Evolutionary conservation across 1,284 basidiomycete species (phyloP).

Genomic region (Coniferiporia sulphurascens): DNA sequence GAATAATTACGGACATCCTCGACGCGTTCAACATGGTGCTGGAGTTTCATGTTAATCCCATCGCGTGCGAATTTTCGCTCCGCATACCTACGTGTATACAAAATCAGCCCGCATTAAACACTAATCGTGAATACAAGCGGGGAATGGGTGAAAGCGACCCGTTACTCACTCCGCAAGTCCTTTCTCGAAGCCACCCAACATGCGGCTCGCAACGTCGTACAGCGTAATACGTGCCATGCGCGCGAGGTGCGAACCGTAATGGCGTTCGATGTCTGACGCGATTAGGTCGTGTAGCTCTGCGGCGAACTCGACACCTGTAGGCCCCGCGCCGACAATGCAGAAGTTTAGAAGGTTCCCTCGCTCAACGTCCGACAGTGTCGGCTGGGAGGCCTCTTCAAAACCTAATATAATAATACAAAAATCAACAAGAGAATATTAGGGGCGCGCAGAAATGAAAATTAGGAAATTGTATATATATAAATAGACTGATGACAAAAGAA

Average conservation of each 20-base stretch:
- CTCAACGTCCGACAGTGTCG: slow-evolving; percentile 60
- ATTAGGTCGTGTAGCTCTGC: slow-evolving; percentile 86
- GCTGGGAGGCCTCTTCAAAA: slow-evolving; percentile 79
- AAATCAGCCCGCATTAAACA: slow-evolving; percentile 10
- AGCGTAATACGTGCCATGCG: slow-evolving; percentile 64
- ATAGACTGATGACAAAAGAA: too few species aligned
- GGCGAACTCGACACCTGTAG: slow-evolving; percentile 80
- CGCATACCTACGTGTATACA: slow-evolving; percentile 46
- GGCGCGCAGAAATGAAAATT: background rate
- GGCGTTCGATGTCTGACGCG: slow-evolving; percentile 64
- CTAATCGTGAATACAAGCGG: background rate
- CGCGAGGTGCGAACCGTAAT: slow-evolving; percentile 57
- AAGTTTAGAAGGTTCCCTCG: slow-evolving; percentile 70
- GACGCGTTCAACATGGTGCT: slow-evolving; percentile 78
- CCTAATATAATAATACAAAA: slow-evolving; percentile 35
- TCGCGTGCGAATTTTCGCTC: slow-evolving; percentile 73
- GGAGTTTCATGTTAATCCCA: slow-evolving; percentile 71
- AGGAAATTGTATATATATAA: background rate
- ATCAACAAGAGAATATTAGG: slow-evolving; percentile 10
- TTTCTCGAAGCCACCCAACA: slow-evolving; percentile 70
- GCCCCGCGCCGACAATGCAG: slow-evolving; percentile 77
- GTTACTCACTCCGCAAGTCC: slow-evolving; percentile 1
- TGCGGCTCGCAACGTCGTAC: slow-evolving; percentile 79
- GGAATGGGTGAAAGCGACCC: background rate
- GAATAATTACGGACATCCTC: slow-evolving; percentile 47